A percentile compares a stretch with the other conserved stretches of the same genome.
These are phyloP conservation scores for Calonectria montana DNA, from an alignment of 2,329 filamentous ascomycete genomes.

Conservation along the genomic window DNA sequence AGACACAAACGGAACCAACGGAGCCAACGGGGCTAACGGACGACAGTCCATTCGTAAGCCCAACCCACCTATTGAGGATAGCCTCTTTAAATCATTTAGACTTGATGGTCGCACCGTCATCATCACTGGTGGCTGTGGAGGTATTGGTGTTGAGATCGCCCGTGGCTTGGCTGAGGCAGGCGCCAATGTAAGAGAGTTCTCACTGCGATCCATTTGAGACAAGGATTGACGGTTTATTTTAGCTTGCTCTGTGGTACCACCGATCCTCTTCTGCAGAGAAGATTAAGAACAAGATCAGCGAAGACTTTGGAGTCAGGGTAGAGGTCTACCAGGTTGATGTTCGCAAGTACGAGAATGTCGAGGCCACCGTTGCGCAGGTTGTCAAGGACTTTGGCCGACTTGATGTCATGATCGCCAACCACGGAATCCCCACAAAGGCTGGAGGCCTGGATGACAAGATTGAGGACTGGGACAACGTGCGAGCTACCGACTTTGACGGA, in stretches of 20 bases:
- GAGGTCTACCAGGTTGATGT: constrained; percentile 33
- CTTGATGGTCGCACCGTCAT: constrained; percentile 34
- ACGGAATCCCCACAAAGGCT: constrained; percentile 47
- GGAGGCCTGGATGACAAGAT: constrained; percentile 45
- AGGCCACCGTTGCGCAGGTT: constrained; percentile 43
- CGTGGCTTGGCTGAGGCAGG: constrained; percentile 30
- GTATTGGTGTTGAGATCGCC: constrained; percentile 29
- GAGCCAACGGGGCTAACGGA: constrained; percentile 25
- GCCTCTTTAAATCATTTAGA: constrained; percentile 32
- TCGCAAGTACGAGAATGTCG: constrained; percentile 35
- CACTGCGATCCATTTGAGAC: not conserved
- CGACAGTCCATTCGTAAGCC: constrained; percentile 33
- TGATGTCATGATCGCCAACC: constrained; percentile 51
- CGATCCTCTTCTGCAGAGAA: constrained; percentile 16
- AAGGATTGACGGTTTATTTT: not conserved
- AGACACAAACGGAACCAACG: constrained; percentile 23
- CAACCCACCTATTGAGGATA: constrained; percentile 38
- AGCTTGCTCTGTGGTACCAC: constrained; percentile 31
- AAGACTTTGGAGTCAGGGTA: constrained; percentile 32
- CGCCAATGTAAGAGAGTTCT: constrained; percentile 23
- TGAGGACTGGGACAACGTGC: constrained; percentile 45
- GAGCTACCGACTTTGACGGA: constrained; percentile 47
- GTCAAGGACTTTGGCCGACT: constrained; percentile 47
- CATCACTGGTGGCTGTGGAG: constrained; percentile 30
- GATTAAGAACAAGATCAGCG: constrained; percentile 22